Evolutionary conservation across 1,284 basidiomycete species (phyloP).

Genomic region (Malassezia cuniculi): DNA sequence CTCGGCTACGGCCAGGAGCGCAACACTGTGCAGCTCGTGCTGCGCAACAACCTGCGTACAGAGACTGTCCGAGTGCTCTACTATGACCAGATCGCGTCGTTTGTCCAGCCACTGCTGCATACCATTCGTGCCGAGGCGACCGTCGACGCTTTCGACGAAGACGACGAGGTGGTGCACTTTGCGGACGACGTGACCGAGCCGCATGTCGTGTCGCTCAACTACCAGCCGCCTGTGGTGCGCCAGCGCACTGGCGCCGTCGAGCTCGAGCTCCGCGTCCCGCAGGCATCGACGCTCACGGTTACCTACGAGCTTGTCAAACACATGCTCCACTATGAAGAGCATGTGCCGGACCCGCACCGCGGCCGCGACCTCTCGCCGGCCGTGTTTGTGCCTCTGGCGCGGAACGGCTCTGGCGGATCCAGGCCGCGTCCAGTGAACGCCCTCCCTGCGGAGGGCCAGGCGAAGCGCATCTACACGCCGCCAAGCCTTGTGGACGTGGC

Average conservation of each 20-base stretch:
- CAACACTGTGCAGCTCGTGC: slow-evolving; percentile 59
- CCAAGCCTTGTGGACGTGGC: slow-evolving; percentile 75
- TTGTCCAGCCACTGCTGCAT: slow-evolving; percentile 74
- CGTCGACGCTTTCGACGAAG: slow-evolving; percentile 5
- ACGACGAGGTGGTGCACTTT: slow-evolving; percentile 21
- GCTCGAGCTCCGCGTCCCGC: slow-evolving; percentile 56
- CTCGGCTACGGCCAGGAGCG: slow-evolving; percentile 63
- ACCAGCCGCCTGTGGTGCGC: slow-evolving; percentile 19
- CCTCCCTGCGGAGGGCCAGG: slow-evolving; percentile 5
- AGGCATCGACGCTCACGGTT: slow-evolving; percentile 53
- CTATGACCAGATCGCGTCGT: slow-evolving; percentile 85
- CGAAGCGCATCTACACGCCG: slow-evolving; percentile 57
- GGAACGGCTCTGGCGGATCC: slow-evolving; percentile 1
- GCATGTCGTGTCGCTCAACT: slow-evolving; percentile 19
- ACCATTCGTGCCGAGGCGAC: slow-evolving; percentile 52
- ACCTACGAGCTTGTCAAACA: slow-evolving; percentile 66
- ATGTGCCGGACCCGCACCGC: slow-evolving; percentile 84
- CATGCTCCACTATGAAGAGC: slow-evolving; percentile 85
- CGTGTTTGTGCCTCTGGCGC: slow-evolving; percentile 46
- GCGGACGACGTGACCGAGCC: slow-evolving; percentile 16
- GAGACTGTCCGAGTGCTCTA: slow-evolving; percentile 55
- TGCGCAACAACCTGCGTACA: slow-evolving; percentile 54
- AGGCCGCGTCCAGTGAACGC: neutral
- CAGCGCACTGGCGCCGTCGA: slow-evolving; percentile 47
- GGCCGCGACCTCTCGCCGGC: slow-evolving; percentile 76